Conservation (phyloP, 306 rosid genomes). For the Clitoria ternatea region DNA sequence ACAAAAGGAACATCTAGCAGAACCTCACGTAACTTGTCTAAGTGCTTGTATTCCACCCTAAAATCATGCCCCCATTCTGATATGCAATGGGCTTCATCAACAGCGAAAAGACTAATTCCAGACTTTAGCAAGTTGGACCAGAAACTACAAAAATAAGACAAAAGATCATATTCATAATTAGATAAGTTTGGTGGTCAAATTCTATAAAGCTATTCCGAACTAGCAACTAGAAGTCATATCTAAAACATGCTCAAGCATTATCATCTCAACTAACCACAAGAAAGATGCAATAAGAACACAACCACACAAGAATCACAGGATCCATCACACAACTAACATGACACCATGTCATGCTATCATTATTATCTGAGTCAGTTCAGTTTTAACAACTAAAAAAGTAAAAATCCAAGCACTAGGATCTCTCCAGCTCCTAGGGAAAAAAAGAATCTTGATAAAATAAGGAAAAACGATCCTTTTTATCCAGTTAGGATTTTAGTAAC, state of each 20-base stretch:
- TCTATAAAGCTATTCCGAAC: neutral
- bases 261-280: conserved; percentile 5
- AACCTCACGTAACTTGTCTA: conserved; percentile 68
- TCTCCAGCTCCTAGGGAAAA: neutral
- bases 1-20: conserved; percentile 77
- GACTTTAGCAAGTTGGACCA: conserved; percentile 78
- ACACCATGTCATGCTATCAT: neutral
- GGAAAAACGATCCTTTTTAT: neutral
- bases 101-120: conserved; percentile 82
- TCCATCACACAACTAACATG: conserved; percentile 11
- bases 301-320: conserved; percentile 3
- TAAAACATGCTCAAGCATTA: neutral
- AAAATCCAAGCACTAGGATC: conserved; percentile 4
- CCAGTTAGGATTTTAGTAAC: neutral
- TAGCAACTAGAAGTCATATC: neutral
- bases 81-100: conserved; percentile 96
- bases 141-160: conserved; percentile 53
- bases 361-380: no score
- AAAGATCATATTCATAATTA: conserved; percentile 14
- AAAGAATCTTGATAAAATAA: neutral
- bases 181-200: neutral
- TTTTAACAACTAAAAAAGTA: neutral
- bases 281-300: neutral
- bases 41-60: conserved; percentile 79
- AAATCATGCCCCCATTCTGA: conserved; percentile 97